These are phyloP conservation scores for Chaetomium sp. DNA, from an alignment of 2,329 filamentous ascomycete genomes.

Conservation along the genomic window DNA sequence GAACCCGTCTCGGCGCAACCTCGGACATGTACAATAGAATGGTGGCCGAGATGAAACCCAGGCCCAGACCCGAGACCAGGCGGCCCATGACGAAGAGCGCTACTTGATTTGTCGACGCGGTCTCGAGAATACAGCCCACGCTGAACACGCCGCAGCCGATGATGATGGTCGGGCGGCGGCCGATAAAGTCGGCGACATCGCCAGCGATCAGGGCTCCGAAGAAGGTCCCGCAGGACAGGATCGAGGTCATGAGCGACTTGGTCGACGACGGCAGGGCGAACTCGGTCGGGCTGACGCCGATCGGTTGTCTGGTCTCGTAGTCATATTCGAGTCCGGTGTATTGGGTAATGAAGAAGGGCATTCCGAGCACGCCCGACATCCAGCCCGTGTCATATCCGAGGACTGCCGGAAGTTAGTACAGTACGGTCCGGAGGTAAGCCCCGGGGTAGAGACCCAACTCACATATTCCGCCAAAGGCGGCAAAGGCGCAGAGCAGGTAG, in stretches of 20 bases:
- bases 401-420: slow-evolving; percentile 37
- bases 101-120: slow-evolving; percentile 53
- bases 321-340: slow-evolving; percentile 44
- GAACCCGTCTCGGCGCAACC: slow-evolving; percentile 61
- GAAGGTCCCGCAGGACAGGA: slow-evolving; percentile 66
- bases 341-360: slow-evolving; percentile 43
- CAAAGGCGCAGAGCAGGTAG: slow-evolving; percentile 62
- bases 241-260: slow-evolving; percentile 60
- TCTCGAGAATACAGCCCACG: slow-evolving; percentile 61
- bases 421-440: neutral
- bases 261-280: slow-evolving; percentile 34
- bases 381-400: slow-evolving; percentile 63
- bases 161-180: slow-evolving; percentile 62
- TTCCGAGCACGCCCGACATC: slow-evolving; percentile 53
- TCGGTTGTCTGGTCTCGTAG: slow-evolving; percentile 36
- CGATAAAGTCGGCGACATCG: slow-evolving; percentile 66
- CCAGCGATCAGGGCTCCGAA: slow-evolving; percentile 66
- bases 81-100: slow-evolving; percentile 64
- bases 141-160: slow-evolving; percentile 62
- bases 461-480: slow-evolving; percentile 60
- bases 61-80: slow-evolving; percentile 65
- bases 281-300: slow-evolving; percentile 29
- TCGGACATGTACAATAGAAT: slow-evolving; percentile 74
- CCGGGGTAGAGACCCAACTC: slow-evolving; percentile 13
- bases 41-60: slow-evolving; percentile 68